Base-by-base conservation (phyloP, 106 monocot species). In the Dactylorhiza incarnata region DNA sequence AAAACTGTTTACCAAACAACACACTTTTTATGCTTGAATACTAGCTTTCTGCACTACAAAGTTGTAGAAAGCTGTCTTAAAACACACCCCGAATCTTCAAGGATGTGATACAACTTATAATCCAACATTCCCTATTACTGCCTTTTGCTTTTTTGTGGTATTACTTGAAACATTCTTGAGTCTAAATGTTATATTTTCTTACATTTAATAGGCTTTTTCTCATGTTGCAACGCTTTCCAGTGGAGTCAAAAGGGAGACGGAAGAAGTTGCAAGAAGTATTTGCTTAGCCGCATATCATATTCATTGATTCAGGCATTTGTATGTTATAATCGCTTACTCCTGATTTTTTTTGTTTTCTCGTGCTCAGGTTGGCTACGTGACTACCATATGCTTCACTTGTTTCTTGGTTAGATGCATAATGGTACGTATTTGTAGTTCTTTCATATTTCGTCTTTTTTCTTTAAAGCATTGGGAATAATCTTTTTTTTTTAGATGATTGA, bases 201-300 rank as follows among this genome's bases (percentile, higher is more conserved):
- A 48, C 68, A 16, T 45, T 56, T 62, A 29, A 15, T 82, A 97
- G 97, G 77, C 91, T 97, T 51, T 97, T 97, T 63, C 74, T 94
- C 13, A 97, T 97, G 97, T 91, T 97, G 80, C 83, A 85, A 78
- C 83, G 87, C 24, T 93, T 97, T 76, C 97, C 93, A 76, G 91
- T 91, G 74, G 93, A 93, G 83, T 97, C 97, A 43, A 97, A 87
- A 87, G 97, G 97, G 51, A 85, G 93, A 68, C 83, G 86, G 46
- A 97, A 97, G 48, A 97, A 97, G 73, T 77, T 97, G 55, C 89
- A 97, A 46, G 97, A 97, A 94, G 97, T 97, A 88, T 54, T 46
- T 84, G 2, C 61, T 6, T 48, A 19, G 37, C 23, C 74, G 16
- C 51, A 6, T 74, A 25, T 49, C 10, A 17, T 24, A 29, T 48